phyloP scores from a whole-genome alignment of 2,329 filamentous ascomycete genomes.

The Xylaria sp. region DNA sequence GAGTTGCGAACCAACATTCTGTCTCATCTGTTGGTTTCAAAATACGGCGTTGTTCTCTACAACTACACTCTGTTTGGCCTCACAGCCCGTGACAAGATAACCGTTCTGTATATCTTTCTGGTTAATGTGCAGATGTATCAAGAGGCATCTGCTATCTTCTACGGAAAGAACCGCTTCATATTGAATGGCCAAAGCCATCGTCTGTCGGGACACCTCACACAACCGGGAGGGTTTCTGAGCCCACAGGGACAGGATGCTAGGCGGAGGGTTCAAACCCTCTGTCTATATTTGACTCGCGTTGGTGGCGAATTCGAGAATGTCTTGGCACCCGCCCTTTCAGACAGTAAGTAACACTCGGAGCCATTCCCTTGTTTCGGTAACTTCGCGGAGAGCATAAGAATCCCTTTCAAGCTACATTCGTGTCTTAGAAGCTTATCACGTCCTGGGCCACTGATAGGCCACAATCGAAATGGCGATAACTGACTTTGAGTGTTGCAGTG shows the following conservation, averaged over 20 bases:
- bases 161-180: conserved; percentile 47
- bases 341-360: conserved; percentile 34
- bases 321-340: conserved; percentile 45
- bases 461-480: not conserved
- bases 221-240: conserved; percentile 47
- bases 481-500: conserved; percentile 31
- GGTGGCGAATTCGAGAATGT: conserved; percentile 49
- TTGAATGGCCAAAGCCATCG: conserved; percentile 47
- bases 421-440: not conserved
- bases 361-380: not conserved
- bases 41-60: conserved; percentile 42
- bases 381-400: not conserved
- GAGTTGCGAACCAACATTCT: conserved; percentile 47
- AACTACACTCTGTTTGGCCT: conserved; percentile 39
- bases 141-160: conserved; percentile 50
- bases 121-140: conserved; percentile 50
- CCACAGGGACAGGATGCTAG: conserved; percentile 45
- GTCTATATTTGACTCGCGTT: conserved; percentile 45
- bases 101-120: conserved; percentile 44
- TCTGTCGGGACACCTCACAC: conserved; percentile 44
- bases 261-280: conserved; percentile 46
- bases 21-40: conserved; percentile 44
- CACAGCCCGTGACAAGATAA: conserved; percentile 30
- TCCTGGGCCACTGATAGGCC: not conserved
- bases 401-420: not conserved